phyloP scores from a whole-genome alignment of 306 rosid species.

The Quercus engelmannii region DNA sequence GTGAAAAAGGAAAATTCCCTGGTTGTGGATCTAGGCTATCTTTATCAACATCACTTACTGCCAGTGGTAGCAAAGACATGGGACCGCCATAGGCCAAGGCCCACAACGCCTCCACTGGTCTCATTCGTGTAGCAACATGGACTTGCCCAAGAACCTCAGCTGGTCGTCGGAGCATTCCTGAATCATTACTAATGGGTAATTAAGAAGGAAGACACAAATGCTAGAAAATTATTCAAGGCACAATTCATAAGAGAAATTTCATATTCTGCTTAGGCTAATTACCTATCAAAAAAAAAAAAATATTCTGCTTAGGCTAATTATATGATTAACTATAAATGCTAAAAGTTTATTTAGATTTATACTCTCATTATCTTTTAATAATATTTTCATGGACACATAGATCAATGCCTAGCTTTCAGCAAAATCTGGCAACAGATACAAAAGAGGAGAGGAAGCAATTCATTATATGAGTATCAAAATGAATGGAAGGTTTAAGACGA shows the following conservation, averaged over 20 bases:
- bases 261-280: not conserved
- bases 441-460: not conserved
- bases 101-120: slow-evolving; percentile 88
- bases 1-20: slow-evolving; percentile 57
- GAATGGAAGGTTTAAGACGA: not conserved
- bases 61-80: slow-evolving; percentile 89
- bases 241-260: slow-evolving; percentile 20
- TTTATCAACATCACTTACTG: slow-evolving; percentile 62
- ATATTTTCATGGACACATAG: not conserved
- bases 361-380: not conserved
- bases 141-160: slow-evolving; percentile 99
- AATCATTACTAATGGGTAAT: slow-evolving; percentile 26
- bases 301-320: not conserved
- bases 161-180: slow-evolving; percentile 87
- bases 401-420: not conserved
- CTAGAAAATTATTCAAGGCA: slow-evolving; percentile 20
- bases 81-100: slow-evolving; percentile 97
- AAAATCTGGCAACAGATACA: slow-evolving; percentile 11
- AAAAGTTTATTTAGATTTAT: not conserved
- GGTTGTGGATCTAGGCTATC: slow-evolving; percentile 72
- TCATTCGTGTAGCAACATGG: slow-evolving; percentile 80
- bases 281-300: not conserved
- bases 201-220: slow-evolving; percentile 22
- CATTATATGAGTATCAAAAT: not conserved
- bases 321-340: not conserved